These are phyloP conservation scores for Periconia sp. DNA, from an alignment of 2,329 filamentous ascomycete species.

Conservation along the genomic window DNA sequence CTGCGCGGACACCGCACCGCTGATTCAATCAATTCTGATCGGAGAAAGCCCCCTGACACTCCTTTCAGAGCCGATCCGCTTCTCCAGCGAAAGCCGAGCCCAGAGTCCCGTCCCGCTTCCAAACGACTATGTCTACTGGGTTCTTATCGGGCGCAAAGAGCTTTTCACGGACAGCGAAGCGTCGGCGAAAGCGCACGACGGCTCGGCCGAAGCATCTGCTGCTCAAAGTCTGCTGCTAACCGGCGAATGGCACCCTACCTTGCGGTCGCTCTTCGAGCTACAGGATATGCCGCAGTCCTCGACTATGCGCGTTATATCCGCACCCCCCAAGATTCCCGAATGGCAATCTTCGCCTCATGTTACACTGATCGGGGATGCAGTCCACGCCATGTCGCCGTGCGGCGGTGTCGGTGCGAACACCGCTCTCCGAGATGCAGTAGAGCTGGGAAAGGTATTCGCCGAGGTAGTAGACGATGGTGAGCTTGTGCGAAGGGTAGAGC, in stretches of 20 bases:
- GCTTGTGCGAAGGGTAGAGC: constrained; percentile 25
- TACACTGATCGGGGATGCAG: constrained; percentile 49
- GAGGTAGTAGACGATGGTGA: constrained; percentile 26
- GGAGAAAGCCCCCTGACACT: constrained; percentile 22
- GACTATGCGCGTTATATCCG: constrained; percentile 41
- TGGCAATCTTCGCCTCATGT: constrained; percentile 41
- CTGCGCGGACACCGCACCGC: constrained; percentile 19
- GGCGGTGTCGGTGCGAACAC: constrained; percentile 50
- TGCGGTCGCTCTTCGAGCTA: constrained; percentile 17
- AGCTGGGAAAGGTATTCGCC: constrained; percentile 21
- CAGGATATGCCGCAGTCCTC: constrained; percentile 35
- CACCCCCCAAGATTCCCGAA: constrained; percentile 36
- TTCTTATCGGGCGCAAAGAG: constrained; percentile 27
- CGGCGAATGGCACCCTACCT: constrained; percentile 15
- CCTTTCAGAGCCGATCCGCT: constrained; percentile 31
- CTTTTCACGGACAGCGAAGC: too few relatives aligned
- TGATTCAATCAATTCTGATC: constrained; percentile 15
- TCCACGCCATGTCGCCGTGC: constrained; percentile 49
- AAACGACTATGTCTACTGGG: constrained; percentile 47
- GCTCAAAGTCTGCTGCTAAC: too few relatives aligned
- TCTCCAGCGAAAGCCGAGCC: constrained; percentile 11
- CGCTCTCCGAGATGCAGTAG: constrained; percentile 44
- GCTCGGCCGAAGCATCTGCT: too few relatives aligned
- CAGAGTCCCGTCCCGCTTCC: constrained; percentile 10
- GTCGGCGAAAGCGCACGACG: constrained; percentile 4